Evolutionary conservation across 1,139 yeast genomes (phyloP), one percentile per base, ranked within the genome.

Genomic region (Pichia sp.): DNA sequence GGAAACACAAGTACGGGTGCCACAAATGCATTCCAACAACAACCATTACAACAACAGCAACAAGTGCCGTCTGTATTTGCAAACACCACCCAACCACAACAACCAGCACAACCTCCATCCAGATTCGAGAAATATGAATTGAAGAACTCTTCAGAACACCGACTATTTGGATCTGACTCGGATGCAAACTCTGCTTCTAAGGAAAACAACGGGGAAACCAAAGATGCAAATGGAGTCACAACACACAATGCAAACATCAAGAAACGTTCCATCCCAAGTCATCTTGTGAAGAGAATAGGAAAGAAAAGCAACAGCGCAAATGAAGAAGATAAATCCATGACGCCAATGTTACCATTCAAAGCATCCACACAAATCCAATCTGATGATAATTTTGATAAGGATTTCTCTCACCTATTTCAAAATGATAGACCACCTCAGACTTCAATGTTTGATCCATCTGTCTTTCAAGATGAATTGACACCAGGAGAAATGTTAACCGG

Each of bases 391-490:
- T 42, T 45, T 30, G 49, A 51, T 19, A 53, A 56, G 17, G 52
- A 51, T 44, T 42, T 61, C 58, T 19, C 69, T 63, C 40, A 48
- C 32, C 36, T 66, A 62, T 58, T 54, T 38, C 56, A 58, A 24
- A 57, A 56, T 32, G 81, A 79, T 53, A 60, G 70, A 40, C 88
- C 88, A n/a, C 90, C 89, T 0, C 63, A 73, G 4, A 68, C 77
- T 50, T 81, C 88, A 1, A 69, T 83, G 21, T 76, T 76, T 54
- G 89, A 83, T 50, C 70, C 79, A 52, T 75, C 75, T 49, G 75
- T 71, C 40, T 67, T 54, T 62, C 50, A 62, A 59, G 52, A 68
- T 68, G 42, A 66, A 62, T 57, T 69, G 30, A 59, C 68, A 21
- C 39, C 59, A 28, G 50, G 50, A 38, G 52, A 53, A 14, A 45